Evolutionary conservation across 495 filamentous ascomycete species (phyloP), one percentile per base, ranked within the genome.

Genomic region (Aspergillus carlsbadensis): DNA sequence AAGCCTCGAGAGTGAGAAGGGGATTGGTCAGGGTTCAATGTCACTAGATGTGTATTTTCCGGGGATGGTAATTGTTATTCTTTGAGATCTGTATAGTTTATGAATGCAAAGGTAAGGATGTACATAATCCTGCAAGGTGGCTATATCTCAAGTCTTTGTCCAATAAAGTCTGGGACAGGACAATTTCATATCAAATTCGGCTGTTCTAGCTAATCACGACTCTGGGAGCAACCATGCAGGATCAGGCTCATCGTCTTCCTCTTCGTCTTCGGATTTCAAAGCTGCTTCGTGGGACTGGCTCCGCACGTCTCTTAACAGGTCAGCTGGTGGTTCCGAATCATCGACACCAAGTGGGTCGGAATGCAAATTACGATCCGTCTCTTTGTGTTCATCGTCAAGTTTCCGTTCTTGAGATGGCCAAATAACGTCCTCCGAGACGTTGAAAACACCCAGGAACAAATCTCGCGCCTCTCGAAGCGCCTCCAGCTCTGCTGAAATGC

Each of bases 401-500:
- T 18, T 18, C 20, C 62, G 49, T 6, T 61, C 58, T 8, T 57
- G 15, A 41, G 44, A 43, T 8, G 31, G 41, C 59, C 62, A 44
- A 61, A 67, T 8, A 44, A 62, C 52, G 35, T 61, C 57, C n/a
- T 65, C 57, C 10, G 63, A 55, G n/a, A 66, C 62, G 54, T 62
- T 44, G 51, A 90, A 68, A 2, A 75, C 77, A 15, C 73, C 77
- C 31, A 80, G 71, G 46, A 98, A 73, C 58, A 96, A 79, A 2
- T 71, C 71, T 52, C 81, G 78, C 10, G 87, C 89, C 63, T 92
- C 85, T 47, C 71, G 77, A 50, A 96, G 84, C 7, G 95, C 92
- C 60, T 93, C 88, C 4, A 96, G 67, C 63, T 98, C 94, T 1
- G 94, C 90, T 4, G 91, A 88, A 56, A 97, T 86, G 54, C 89